Evolutionary conservation across 139 green algal species (phyloP).

Genomic region (Pleodorina starrii): DNA sequence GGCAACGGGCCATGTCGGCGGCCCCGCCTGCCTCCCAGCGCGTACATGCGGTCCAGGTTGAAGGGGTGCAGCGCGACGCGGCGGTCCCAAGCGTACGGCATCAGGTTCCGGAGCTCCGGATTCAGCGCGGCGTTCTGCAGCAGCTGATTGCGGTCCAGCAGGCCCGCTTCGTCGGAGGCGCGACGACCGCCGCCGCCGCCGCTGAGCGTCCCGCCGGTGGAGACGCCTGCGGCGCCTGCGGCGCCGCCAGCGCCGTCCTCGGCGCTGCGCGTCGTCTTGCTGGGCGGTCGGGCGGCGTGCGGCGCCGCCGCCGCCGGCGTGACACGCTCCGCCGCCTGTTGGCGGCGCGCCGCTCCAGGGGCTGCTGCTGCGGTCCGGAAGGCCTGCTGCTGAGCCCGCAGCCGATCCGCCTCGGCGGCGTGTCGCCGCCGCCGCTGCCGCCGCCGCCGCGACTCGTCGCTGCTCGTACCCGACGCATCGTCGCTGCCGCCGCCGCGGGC

Average conservation of each 20-base stretch:
- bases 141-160: background rate
- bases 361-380: background rate
- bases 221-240: background rate
- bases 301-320: background rate
- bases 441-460: background rate
- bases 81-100: constrained; percentile 25
- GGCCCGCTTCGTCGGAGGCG: background rate
- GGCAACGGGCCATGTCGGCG: background rate
- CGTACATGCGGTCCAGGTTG: constrained; percentile 4
- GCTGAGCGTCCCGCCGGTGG: background rate
- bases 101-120: constrained; percentile 2
- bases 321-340: background rate
- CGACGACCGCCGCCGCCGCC: background rate
- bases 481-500: background rate
- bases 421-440: background rate
- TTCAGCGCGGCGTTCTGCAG: background rate
- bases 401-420: background rate
- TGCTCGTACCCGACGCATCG: background rate
- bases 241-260: background rate
- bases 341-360: background rate
- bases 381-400: background rate
- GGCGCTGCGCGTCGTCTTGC: background rate
- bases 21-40: background rate
- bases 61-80: constrained; percentile 9
- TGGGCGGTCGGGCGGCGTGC: background rate